phyloP scores from a whole-genome alignment of 169 alveolate species.

The Plasmodium inui region DNA sequence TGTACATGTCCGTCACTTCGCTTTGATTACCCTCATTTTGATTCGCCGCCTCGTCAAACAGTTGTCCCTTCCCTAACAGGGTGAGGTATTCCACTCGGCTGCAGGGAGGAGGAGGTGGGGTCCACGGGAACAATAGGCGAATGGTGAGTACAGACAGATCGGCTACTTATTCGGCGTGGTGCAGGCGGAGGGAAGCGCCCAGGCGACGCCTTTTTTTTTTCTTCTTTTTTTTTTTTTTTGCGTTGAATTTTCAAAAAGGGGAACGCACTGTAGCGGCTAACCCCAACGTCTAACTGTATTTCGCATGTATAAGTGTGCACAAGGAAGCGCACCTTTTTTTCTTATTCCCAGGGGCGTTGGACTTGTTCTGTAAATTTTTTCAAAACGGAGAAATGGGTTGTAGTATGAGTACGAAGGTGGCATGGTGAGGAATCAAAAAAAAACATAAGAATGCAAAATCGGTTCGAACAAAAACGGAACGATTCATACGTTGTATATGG shows the following conservation, averaged over 20 bases:
- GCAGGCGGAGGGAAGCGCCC: not conserved
- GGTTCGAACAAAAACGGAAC: not conserved
- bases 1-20: slow-evolving; percentile 43
- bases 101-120: not conserved
- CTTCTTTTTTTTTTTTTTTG: slow-evolving; percentile 5
- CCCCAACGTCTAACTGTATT: no score
- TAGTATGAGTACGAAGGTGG: not conserved
- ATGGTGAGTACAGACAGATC: not conserved
- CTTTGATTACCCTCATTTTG: not conserved
- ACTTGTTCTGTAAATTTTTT: slow-evolving; percentile 27
- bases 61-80: slow-evolving; percentile 22
- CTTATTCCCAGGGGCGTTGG: slow-evolving; percentile 8
- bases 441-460: not conserved
- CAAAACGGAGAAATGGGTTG: not conserved
- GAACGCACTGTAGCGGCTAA: not conserved
- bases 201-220: not conserved
- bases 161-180: not conserved
- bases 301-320: not conserved
- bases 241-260: not conserved
- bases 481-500: slow-evolving; percentile 21
- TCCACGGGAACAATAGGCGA: not conserved
- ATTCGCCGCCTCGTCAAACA: not conserved
- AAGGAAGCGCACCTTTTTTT: slow-evolving; percentile 36
- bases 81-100: slow-evolving; percentile 59
- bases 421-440: not conserved